Conservation (phyloP, 179 eudicot species). For the Camellia oleifera region DNA sequence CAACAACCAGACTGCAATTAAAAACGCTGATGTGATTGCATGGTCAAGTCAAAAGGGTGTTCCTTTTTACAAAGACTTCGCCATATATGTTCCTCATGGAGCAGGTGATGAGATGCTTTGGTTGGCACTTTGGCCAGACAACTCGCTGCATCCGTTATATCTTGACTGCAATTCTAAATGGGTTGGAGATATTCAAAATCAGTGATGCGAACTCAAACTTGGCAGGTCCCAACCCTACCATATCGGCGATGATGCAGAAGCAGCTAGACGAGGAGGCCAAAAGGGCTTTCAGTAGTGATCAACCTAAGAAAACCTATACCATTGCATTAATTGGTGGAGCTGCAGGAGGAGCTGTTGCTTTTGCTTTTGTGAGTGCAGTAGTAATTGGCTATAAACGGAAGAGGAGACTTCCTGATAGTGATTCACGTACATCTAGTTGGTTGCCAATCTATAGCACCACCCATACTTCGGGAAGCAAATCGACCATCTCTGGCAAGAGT, state of each 20-base stretch:
- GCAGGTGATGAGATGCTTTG: conserved; percentile 24
- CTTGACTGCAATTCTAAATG: conserved; percentile 45
- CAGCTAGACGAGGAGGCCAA: conserved; percentile 20
- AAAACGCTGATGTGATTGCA: conserved; percentile 30
- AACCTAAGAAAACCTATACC: neutral
- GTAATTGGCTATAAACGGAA: conserved; percentile 40
- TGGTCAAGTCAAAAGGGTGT: conserved; percentile 19
- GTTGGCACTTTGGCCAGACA: conserved; percentile 31
- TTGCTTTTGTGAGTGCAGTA: conserved; percentile 50
- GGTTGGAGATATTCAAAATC: conserved; percentile 53
- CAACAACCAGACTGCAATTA: conserved; percentile 41
- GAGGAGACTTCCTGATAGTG: conserved; percentile 33
- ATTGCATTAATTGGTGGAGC: conserved; percentile 40
- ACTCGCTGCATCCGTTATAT: conserved; percentile 16
- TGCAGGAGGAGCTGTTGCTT: conserved; percentile 60
- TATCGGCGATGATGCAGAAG: conserved; percentile 40
- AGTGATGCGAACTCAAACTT: conserved; percentile 29
- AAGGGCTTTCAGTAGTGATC: conserved; percentile 11
- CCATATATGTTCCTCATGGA: conserved; percentile 23
- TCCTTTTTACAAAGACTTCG: conserved; percentile 39
- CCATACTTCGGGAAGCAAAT: conserved; percentile 36
- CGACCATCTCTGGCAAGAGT: conserved; percentile 48
- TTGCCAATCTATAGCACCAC: conserved; percentile 57
- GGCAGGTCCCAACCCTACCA: conserved; percentile 44
- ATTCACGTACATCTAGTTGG: conserved; percentile 61